Percentiles rank a stretch among this genome's conserved stretches.
phyloP scores from a whole-genome alignment of 495 filamentous ascomycete species.

The Tuber indicum region DNA sequence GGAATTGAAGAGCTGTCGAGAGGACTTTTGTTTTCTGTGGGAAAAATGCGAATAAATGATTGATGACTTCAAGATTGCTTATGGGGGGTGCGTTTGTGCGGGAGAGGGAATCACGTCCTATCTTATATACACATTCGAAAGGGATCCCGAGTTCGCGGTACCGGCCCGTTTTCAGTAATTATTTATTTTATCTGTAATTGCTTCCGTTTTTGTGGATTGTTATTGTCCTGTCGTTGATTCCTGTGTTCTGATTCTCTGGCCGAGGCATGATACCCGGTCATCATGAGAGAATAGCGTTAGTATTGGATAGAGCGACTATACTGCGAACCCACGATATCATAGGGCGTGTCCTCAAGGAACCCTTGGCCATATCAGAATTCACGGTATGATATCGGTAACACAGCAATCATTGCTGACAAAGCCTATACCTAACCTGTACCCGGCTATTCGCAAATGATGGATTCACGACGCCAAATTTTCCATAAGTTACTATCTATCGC shows the following conservation, averaged over 20 bases:
- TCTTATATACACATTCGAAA: constrained; percentile 29
- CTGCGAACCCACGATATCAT: constrained; percentile 26
- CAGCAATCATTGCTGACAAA: background rate
- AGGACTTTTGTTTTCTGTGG: constrained; percentile 8
- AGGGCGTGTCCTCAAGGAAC: constrained; percentile 21
- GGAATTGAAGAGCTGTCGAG: background rate
- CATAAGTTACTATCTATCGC: background rate
- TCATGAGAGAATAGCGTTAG: constrained; percentile 11
- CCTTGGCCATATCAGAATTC: constrained; percentile 15
- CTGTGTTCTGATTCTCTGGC: background rate
- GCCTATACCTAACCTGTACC: background rate
- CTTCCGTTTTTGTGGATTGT: constrained; percentile 19
- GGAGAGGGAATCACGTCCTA: constrained; percentile 22
- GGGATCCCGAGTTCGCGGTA: constrained; percentile 36
- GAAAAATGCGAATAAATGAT: constrained; percentile 18
- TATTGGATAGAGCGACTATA: constrained; percentile 14
- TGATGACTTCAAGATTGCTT: constrained; percentile 15
- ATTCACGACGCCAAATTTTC: background rate
- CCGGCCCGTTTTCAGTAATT: constrained; percentile 26
- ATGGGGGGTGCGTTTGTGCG: constrained; percentile 2
- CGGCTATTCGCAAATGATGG: background rate
- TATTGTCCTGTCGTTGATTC: background rate
- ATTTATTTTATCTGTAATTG: constrained; percentile 26
- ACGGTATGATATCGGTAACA: background rate
- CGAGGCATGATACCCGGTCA: background rate